phyloP scores from a whole-genome alignment of 495 filamentous ascomycete genomes.

The Podospora anserina region DNA sequence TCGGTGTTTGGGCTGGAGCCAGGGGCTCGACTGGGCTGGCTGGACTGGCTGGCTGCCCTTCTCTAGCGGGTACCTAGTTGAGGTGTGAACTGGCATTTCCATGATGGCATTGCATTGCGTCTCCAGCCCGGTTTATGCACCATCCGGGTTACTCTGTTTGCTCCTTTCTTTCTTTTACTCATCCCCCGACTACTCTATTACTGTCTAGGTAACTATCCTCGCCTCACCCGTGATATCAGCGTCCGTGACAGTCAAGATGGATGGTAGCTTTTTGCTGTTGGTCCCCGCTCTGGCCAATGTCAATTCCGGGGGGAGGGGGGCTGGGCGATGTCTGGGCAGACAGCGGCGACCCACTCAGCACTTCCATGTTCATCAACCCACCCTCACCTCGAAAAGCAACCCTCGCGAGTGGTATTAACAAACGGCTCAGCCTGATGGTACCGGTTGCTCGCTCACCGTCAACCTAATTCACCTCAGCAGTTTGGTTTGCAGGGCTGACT shows the following conservation, averaged over 20 bases:
- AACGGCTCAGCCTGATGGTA: neutral
- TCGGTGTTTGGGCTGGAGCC: constrained; percentile 19
- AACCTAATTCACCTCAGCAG: neutral
- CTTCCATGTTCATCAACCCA: neutral
- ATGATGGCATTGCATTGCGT: neutral
- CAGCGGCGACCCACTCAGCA: neutral
- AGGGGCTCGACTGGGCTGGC: neutral
- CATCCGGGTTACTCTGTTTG: neutral
- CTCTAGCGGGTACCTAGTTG: neutral
- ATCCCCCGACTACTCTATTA: neutral
- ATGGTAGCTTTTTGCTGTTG: neutral
- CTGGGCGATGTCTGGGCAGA: neutral
- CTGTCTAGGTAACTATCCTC: neutral
- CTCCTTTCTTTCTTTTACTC: neutral
- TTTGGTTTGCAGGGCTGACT: neutral
- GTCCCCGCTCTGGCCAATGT: neutral
- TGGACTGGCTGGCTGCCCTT: neutral
- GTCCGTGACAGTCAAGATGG: neutral
- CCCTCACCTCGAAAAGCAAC: neutral
- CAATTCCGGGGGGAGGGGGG: neutral
- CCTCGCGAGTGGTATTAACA: neutral
- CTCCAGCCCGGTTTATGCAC: neutral
- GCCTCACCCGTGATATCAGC: neutral
- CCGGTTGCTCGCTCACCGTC: neutral
- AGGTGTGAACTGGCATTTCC: neutral